These are phyloP conservation scores for Alternaria conjuncta DNA, from an alignment of 2,329 filamentous ascomycete species.

Conservation along the genomic window DNA sequence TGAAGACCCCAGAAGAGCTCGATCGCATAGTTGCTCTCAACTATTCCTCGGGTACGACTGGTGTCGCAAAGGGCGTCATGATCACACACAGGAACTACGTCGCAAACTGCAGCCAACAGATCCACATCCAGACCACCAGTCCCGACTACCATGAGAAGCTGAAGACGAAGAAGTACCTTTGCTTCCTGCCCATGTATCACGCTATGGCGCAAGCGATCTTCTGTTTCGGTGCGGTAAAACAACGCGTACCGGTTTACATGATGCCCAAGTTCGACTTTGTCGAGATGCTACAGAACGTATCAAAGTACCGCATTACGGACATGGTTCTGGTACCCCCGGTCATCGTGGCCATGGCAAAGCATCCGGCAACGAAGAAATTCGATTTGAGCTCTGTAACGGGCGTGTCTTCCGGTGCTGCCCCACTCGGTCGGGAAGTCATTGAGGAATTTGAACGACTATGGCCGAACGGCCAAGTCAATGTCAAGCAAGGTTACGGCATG, in stretches of 20 bases:
- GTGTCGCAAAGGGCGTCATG: conserved; percentile 82
- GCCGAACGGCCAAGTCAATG: conserved; percentile 55
- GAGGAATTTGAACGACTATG: conserved; percentile 65
- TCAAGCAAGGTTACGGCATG: conserved; percentile 86
- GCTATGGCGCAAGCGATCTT: conserved; percentile 70
- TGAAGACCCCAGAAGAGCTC: conserved; percentile 56
- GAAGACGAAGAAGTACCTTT: conserved; percentile 58
- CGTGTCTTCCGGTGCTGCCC: conserved; percentile 72
- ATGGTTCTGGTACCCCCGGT: conserved; percentile 77
- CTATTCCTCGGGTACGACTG: conserved; percentile 81
- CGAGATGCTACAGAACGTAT: conserved; percentile 71
- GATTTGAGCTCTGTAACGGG: conserved; percentile 70
- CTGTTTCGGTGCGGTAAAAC: conserved; percentile 63
- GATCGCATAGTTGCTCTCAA: conserved; percentile 72
- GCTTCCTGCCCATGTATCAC: conserved; percentile 70
- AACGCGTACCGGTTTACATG: conserved; percentile 73
- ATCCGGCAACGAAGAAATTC: conserved; percentile 68
- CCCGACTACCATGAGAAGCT: conserved; percentile 57
- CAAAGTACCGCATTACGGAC: conserved; percentile 71
- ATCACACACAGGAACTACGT: conserved; percentile 81
- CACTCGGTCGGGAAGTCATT: conserved; percentile 54
- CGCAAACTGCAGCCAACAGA: conserved; percentile 69
- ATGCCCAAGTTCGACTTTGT: conserved; percentile 81
- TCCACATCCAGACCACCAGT: conserved; percentile 56
- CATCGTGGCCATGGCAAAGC: conserved; percentile 74